Conservation (phyloP, 2,329 filamentous ascomycete genomes). For the Penicillium thymicola region DNA sequence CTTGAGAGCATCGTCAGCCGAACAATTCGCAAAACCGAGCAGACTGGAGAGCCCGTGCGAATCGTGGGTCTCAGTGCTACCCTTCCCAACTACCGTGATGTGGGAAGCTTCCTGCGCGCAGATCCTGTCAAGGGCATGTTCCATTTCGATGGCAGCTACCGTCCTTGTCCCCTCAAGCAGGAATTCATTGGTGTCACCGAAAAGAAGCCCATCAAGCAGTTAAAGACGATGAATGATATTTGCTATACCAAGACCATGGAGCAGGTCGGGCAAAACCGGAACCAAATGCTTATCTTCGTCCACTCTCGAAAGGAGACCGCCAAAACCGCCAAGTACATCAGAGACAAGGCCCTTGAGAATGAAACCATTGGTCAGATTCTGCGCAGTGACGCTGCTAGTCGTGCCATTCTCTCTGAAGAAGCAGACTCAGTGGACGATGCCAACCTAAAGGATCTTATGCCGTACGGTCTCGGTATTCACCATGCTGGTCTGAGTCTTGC, state of each 20-base stretch:
- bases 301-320: constrained; percentile 97
- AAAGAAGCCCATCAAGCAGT: constrained; percentile 96
- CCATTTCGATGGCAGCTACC: constrained; percentile 92
- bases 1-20: constrained; percentile 94
- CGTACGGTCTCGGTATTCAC: constrained; percentile 97
- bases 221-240: constrained; percentile 99
- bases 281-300: constrained; percentile 99
- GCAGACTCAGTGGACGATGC: constrained; percentile 76
- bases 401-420: constrained; percentile 83
- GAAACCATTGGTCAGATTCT: constrained; percentile 97
- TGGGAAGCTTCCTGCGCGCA: constrained; percentile 90
- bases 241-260: constrained; percentile 97
- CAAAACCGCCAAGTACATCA: constrained; percentile 93
- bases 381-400: constrained; percentile 84
- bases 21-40: constrained; percentile 88
- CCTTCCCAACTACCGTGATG: constrained; percentile 92
- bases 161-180: constrained; percentile 90
- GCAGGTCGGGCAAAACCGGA: constrained; percentile 85
- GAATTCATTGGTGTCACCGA: constrained; percentile 98
- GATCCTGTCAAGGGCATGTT: constrained; percentile 83
- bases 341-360: constrained; percentile 94
- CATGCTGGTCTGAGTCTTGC: constrained; percentile 94
- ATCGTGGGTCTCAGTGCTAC: constrained; percentile 92
- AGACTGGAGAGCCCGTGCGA: constrained; percentile 88
- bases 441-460: constrained; percentile 88